Conservation (phyloP, 305 asterid genomes). For the Fraxinus xanthoxyloides region DNA sequence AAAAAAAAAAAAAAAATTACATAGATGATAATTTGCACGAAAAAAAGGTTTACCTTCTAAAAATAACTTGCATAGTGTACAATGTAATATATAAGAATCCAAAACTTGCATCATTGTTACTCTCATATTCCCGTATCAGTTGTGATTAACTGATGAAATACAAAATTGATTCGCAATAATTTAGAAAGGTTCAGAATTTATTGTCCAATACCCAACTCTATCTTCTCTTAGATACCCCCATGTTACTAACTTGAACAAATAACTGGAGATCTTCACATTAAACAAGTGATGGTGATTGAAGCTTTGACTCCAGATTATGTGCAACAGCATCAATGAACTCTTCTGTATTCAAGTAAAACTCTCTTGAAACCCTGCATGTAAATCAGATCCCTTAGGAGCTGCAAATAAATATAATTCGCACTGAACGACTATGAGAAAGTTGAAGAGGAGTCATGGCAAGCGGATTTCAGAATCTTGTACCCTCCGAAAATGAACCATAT, state of each 20-base stretch:
- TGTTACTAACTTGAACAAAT: not conserved
- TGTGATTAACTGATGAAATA: not conserved
- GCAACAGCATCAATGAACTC: constrained; percentile 79
- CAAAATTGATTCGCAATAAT: not conserved
- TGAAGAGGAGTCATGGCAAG: not conserved
- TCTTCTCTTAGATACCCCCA: not conserved
- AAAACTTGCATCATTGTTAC: not conserved
- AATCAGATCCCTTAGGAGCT: constrained; percentile 23
- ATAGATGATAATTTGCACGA: not conserved
- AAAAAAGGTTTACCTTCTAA: not conserved
- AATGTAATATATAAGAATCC: not conserved
- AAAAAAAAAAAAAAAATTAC: not conserved
- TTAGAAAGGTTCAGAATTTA: not conserved
- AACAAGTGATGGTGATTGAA: constrained; percentile 31
- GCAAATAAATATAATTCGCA: not conserved
- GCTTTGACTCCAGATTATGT: constrained; percentile 50
- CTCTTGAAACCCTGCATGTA: constrained; percentile 73
- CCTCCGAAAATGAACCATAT: not conserved
- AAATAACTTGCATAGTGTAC: not conserved
- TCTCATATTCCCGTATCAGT: not conserved
- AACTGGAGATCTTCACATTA: constrained; percentile 20
- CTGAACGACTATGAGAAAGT: not conserved
- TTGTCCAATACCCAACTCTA: not conserved
- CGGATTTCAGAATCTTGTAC: not conserved
- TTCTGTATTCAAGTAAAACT: constrained; percentile 69